Evolutionary conservation across 2,329 filamentous ascomycete genomes (phyloP).

Genomic region (Trichoderma sp.): DNA sequence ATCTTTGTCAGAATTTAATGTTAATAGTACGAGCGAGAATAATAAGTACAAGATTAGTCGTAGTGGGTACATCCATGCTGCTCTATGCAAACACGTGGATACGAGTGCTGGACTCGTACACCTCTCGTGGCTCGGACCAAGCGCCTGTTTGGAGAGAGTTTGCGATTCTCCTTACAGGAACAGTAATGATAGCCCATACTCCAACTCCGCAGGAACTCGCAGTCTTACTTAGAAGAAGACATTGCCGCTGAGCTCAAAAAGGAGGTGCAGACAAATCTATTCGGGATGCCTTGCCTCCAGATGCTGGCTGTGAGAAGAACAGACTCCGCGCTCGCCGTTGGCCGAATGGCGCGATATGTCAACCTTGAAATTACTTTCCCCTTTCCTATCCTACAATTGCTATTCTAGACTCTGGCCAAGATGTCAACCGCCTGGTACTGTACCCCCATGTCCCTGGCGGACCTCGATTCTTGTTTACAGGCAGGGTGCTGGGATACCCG

Average conservation of each 20-base stretch:
- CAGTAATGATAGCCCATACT: background rate
- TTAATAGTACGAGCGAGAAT: background rate
- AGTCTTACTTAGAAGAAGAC: background rate
- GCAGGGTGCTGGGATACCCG: constrained; percentile 6
- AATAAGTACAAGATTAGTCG: background rate
- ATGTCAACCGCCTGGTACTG: background rate
- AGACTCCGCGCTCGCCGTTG: background rate
- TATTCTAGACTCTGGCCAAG: constrained; percentile 10
- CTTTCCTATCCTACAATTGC: background rate
- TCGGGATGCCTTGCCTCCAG: background rate
- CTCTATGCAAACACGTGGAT: background rate
- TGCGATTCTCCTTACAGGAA: background rate
- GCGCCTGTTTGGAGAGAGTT: background rate
- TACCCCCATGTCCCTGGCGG: background rate
- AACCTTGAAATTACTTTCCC: background rate
- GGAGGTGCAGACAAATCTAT: constrained; percentile 1
- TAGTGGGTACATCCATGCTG: background rate
- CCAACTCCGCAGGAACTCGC: background rate
- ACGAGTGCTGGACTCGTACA: background rate
- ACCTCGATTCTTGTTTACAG: background rate
- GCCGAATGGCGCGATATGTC: constrained; percentile 11
- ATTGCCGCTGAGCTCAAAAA: background rate
- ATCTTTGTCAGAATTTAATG: background rate
- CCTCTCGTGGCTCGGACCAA: background rate
- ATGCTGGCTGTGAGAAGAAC: background rate